A percentile compares a stretch with the other conserved stretches of the same genome.
Conservation (phyloP, 176 grass and related monocot genomes). For the Carex cristatella region DNA sequence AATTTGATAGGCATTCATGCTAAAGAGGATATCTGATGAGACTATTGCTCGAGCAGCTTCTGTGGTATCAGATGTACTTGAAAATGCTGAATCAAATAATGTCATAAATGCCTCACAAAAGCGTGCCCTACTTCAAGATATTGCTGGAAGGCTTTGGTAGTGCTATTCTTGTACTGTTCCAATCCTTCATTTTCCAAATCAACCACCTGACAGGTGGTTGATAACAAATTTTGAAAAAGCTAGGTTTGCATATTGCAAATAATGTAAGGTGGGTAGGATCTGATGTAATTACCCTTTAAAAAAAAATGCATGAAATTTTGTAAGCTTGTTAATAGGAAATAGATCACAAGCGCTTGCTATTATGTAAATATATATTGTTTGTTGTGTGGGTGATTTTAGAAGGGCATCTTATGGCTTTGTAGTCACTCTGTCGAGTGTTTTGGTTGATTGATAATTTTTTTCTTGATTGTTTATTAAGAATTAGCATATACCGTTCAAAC, state of each 20-base stretch:
- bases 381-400: not conserved
- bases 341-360: not conserved
- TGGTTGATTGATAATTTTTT: not conserved
- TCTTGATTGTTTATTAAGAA: not conserved
- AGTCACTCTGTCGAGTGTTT: not conserved
- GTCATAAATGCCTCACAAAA: conserved; percentile 61
- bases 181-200: not conserved
- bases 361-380: conserved; percentile 17
- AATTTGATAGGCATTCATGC: conserved; percentile 63
- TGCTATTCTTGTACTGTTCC: not conserved
- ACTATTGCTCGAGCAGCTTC: conserved; percentile 57
- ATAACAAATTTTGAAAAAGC: conserved; percentile 13
- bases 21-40: conserved; percentile 74
- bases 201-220: not conserved
- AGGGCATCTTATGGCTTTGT: not conserved
- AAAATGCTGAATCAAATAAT: conserved; percentile 61
- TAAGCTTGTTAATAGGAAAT: conserved; percentile 12
- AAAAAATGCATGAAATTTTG: conserved; percentile 11
- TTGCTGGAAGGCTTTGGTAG: conserved; percentile 74
- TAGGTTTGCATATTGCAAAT: conserved; percentile 12
- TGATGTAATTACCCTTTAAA: conserved; percentile 1
- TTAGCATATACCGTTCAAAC: not conserved
- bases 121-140: conserved; percentile 67
- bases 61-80: conserved; percentile 67
- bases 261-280: not conserved